These are phyloP conservation scores for Trametes sanguinea DNA, from an alignment of 768 basidiomycete genomes.

Conservation along the genomic window DNA sequence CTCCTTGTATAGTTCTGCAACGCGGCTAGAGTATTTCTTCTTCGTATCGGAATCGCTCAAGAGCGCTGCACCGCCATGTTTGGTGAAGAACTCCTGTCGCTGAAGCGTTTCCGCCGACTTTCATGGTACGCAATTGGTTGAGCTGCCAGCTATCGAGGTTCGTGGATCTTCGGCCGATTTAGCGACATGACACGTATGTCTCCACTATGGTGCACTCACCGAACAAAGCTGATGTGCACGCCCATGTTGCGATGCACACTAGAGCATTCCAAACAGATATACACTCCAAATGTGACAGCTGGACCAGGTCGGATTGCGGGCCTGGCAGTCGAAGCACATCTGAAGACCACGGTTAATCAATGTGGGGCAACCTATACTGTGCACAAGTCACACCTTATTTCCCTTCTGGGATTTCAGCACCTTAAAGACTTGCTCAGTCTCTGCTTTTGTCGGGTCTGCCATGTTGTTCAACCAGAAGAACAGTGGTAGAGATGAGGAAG, in stretches of 20 bases:
- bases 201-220: constrained; percentile 50
- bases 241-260: constrained; percentile 95
- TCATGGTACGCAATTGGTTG: constrained; percentile 90
- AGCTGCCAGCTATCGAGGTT: constrained; percentile 96
- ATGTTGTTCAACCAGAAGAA: constrained; percentile 37
- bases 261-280: constrained; percentile 98
- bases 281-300: constrained; percentile 95
- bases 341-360: constrained; percentile 33
- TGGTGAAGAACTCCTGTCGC: constrained; percentile 89
- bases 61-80: constrained; percentile 76
- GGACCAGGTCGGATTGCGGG: constrained; percentile 97
- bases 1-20: constrained; percentile 89
- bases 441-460: constrained; percentile 80
- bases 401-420: constrained; percentile 82
- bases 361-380: neutral
- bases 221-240: constrained; percentile 96
- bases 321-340: constrained; percentile 94
- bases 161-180: constrained; percentile 65
- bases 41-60: constrained; percentile 76
- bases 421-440: constrained; percentile 85
- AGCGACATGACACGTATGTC: constrained; percentile 10
- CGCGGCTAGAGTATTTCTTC: constrained; percentile 85
- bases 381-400: constrained; percentile 63
- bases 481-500: neutral
- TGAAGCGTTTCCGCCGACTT: constrained; percentile 89